phyloP scores from a whole-genome alignment of 441 rosid genomes.

The Macaranga tanarius region DNA sequence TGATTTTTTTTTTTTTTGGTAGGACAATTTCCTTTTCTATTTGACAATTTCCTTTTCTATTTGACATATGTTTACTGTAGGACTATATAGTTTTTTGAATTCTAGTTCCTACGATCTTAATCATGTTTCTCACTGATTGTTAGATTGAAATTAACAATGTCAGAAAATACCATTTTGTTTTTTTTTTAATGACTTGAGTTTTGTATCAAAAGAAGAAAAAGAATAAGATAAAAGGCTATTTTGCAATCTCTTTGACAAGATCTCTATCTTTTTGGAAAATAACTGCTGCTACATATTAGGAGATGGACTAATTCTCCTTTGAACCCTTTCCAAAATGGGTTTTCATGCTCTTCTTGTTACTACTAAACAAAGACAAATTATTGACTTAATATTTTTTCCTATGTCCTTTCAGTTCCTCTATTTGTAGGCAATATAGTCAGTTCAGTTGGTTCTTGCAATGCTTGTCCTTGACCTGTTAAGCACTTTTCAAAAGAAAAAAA shows the following conservation, averaged over 20 bases:
- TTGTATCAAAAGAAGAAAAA: not conserved
- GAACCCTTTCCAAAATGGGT: too few species aligned
- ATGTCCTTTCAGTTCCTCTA: not conserved
- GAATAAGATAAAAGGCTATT: too few species aligned
- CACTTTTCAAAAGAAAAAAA: not conserved
- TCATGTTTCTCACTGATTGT: too few species aligned
- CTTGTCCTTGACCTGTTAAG: not conserved
- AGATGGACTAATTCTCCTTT: not conserved
- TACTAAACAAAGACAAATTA: too few species aligned
- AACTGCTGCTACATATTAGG: not conserved
- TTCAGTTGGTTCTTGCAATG: not conserved
- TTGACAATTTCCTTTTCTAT: too few species aligned
- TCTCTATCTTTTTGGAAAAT: not conserved
- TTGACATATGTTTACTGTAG: too few species aligned
- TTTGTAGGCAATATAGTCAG: not conserved
- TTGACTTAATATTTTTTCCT: too few species aligned
- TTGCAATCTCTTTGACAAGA: not conserved
- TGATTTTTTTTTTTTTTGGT: too few species aligned
- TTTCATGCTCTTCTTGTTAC: not conserved
- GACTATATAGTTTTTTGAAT: too few species aligned
- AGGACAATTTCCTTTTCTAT: not conserved
- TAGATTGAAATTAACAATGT: too few species aligned
- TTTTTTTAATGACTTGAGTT: too few species aligned
- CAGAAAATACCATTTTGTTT: not conserved
- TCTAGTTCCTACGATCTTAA: too few species aligned